phyloP scores from a whole-genome alignment of 345 rosid species.

The Citrus reticulata region DNA sequence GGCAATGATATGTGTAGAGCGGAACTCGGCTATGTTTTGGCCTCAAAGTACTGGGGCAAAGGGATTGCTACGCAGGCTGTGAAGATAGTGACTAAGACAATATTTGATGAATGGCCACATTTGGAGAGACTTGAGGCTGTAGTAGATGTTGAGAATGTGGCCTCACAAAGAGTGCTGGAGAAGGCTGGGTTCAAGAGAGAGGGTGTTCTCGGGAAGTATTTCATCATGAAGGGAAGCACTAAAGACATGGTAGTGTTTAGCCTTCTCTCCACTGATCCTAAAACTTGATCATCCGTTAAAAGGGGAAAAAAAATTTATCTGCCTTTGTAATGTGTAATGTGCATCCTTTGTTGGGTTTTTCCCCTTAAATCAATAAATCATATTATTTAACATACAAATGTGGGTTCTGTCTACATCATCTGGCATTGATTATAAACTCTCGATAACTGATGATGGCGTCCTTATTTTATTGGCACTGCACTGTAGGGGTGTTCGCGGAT shows the following conservation, averaged over 20 bases:
- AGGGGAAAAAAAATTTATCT: too few species aligned
- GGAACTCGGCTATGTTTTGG: constrained; percentile 53
- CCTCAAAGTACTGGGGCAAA: constrained; percentile 52
- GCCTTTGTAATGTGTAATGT: too few species aligned
- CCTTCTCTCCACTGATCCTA: constrained; percentile 16
- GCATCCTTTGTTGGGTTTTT: too few species aligned
- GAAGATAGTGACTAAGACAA: constrained; percentile 34
- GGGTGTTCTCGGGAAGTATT: constrained; percentile 55
- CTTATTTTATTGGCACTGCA: too few species aligned
- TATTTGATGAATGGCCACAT: constrained; percentile 47
- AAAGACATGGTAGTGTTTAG: constrained; percentile 61
- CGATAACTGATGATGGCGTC: neutral
- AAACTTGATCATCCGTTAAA: neutral
- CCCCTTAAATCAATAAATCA: neutral
- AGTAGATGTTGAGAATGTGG: constrained; percentile 55
- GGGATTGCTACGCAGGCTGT: constrained; percentile 56
- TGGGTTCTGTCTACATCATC: neutral
- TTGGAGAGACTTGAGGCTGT: constrained; percentile 66
- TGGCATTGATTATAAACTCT: neutral
- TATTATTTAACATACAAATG: neutral
- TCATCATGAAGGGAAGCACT: constrained; percentile 38
- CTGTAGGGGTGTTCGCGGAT: too few species aligned
- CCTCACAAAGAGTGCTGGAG: constrained; percentile 59
- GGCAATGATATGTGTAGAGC: constrained; percentile 41
- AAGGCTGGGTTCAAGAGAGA: constrained; percentile 65